phyloP scores from a whole-genome alignment of 495 filamentous ascomycete species.

The Podospora pseudoanserina region DNA sequence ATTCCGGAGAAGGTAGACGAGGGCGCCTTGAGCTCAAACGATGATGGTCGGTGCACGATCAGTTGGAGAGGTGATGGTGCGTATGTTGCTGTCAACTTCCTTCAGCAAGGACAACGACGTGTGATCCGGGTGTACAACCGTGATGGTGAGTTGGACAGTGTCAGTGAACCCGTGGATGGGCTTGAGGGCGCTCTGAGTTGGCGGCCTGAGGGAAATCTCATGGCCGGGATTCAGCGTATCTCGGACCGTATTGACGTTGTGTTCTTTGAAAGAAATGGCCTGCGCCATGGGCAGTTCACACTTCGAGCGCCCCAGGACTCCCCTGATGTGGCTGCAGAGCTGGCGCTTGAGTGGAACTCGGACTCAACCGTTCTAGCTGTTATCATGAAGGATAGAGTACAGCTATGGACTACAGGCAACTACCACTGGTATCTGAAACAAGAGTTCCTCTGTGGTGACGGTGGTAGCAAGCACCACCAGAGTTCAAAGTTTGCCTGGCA shows the following conservation, averaged over 20 bases:
- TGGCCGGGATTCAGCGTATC: conserved; percentile 75
- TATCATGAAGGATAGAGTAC: conserved; percentile 65
- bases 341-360: conserved; percentile 77
- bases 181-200: conserved; percentile 85
- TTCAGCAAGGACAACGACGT: conserved; percentile 64
- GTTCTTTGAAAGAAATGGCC: conserved; percentile 94
- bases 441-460: conserved; percentile 55
- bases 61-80: conserved; percentile 95
- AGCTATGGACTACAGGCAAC: conserved; percentile 96
- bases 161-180: conserved; percentile 88
- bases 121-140: conserved; percentile 84
- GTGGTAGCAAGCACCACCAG: conserved; percentile 4
- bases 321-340: conserved; percentile 51
- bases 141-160: conserved; percentile 84
- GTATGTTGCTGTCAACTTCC: conserved; percentile 78
- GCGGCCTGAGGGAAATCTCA: conserved; percentile 84
- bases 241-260: conserved; percentile 72
- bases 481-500: conserved; percentile 60
- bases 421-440: conserved; percentile 99
- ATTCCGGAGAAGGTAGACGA: conserved; percentile 90
- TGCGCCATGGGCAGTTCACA: conserved; percentile 88
- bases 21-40: conserved; percentile 66
- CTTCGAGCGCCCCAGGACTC: conserved; percentile 60
- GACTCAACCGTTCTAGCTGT: conserved; percentile 91
- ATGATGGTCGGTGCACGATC: conserved; percentile 67